Base-by-base conservation (phyloP, 2,329 filamentous ascomycete species). In the Stagonosporopsis tanaceti region DNA sequence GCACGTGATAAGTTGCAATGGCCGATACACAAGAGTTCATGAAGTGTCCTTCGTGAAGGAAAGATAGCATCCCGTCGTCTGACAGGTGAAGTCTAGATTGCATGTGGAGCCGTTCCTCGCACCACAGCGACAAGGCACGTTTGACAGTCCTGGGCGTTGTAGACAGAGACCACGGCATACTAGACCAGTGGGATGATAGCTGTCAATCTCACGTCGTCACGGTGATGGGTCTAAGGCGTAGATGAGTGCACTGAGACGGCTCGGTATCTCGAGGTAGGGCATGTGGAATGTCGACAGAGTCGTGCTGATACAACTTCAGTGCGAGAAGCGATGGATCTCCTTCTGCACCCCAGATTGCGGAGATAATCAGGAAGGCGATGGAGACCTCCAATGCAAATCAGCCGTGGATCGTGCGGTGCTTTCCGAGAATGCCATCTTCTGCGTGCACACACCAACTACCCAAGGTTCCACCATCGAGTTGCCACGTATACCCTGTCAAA, bases 401-500 rank as follows among this genome's bases (percentile, higher is more conserved):
- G 38, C 20, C 20, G 22, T 8, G 12, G 22, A 35, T 32, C 5
- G 15, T 17, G 38, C 50, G 32, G 32, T 45, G 39, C 42, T 20
- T 20, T 30, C 38, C 37, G 17, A 53, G 39, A 12, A 11, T 40
- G 38, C 22, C 22, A 11, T 48, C 32, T 41, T 35, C 39, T 34
- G 39, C 38, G 48, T 44, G 48, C 48, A 39, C 38, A 30, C 12
- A 42, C 39, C 39, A 24, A 32, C 30, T 41, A n/a, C 11, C 24
- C 47, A 25, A 50, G 20, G 3, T 24, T 42, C 41, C 40, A 35
- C 11, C 28, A 4, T 30, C 14, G 27, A 28, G n/a, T 40, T 41
- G 47, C 54, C 54, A 57, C 54, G 54, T 57, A 57, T 9, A 40
- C 48, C 25, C 35, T 44, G 25, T 35, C 14, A 40, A 47, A 53